Evolutionary conservation across 257 asterid genomes (phyloP).

Genomic region (Solanum ossicruentum): DNA sequence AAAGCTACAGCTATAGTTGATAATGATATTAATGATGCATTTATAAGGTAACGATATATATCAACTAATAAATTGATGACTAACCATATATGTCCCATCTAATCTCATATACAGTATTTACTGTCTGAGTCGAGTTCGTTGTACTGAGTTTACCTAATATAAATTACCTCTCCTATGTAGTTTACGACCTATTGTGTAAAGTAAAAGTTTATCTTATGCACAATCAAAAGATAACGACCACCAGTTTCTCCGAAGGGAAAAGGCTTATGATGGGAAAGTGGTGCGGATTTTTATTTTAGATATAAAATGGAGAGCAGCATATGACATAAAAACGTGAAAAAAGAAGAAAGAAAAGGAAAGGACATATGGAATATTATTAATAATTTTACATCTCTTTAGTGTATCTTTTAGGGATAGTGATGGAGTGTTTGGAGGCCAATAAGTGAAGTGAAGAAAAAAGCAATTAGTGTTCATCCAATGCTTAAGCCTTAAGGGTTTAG

Average conservation of each 20-base stretch:
- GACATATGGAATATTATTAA: neutral
- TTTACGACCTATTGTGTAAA: too few relatives aligned
- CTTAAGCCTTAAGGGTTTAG: neutral
- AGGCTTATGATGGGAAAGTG: neutral
- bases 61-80: neutral
- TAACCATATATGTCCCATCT: too few relatives aligned
- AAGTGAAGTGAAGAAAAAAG: slow-evolving; percentile 4
- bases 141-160: too few relatives aligned
- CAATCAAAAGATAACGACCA: too few relatives aligned
- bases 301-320: neutral
- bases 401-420: slow-evolving; percentile 9
- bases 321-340: neutral
- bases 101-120: too few relatives aligned
- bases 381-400: neutral
- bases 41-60: neutral
- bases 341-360: neutral
- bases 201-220: fast-evolving
- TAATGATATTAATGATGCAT: neutral
- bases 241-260: too few relatives aligned
- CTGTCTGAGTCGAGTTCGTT: too few relatives aligned
- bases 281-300: neutral
- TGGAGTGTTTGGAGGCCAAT: slow-evolving; percentile 1
- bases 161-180: fast-evolving
- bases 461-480: neutral
- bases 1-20: neutral